Evolutionary conservation across 2,329 filamentous ascomycete species (phyloP).

Genomic region (Ciborinia camelliae): DNA sequence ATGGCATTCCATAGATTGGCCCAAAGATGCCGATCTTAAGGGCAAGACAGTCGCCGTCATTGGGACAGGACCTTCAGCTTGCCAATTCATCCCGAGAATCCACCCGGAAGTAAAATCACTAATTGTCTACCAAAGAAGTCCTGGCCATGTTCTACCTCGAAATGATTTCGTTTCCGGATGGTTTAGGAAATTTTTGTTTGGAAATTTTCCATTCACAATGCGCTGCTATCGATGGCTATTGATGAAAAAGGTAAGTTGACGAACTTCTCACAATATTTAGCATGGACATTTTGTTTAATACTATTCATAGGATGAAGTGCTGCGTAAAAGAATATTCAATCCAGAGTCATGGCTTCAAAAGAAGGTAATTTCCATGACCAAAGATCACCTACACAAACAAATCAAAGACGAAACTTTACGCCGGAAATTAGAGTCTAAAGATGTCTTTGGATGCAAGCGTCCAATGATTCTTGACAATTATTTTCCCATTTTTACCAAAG

Average conservation of each 20-base stretch:
- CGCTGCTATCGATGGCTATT: neutral
- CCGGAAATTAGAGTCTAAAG: neutral
- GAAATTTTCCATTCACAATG: neutral
- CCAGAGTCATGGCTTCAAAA: neutral
- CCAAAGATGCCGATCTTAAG: slow-evolving; percentile 4
- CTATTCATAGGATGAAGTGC: neutral
- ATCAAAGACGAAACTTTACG: neutral
- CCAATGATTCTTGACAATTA: slow-evolving; percentile 1
- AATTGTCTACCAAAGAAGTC: slow-evolving; percentile 11
- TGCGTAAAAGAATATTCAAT: neutral
- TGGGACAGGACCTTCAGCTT: slow-evolving; percentile 12
- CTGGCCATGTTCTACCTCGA: slow-evolving; percentile 3
- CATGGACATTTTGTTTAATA: neutral
- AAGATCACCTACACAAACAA: neutral
- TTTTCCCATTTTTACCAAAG: neutral
- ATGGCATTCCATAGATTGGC: slow-evolving; percentile 7
- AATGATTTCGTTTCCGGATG: neutral
- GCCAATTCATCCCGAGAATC: slow-evolving; percentile 8
- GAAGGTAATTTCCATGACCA: neutral
- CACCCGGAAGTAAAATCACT: neutral
- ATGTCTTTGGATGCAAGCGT: slow-evolving; percentile 2
- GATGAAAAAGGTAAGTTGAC: neutral
- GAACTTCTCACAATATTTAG: neutral
- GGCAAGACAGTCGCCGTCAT: neutral
- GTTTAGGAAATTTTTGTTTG: neutral